Evolutionary conservation across 495 filamentous ascomycete species (phyloP), one percentile per base, ranked within the genome.

Genomic region (Trichoderma gamsii): DNA sequence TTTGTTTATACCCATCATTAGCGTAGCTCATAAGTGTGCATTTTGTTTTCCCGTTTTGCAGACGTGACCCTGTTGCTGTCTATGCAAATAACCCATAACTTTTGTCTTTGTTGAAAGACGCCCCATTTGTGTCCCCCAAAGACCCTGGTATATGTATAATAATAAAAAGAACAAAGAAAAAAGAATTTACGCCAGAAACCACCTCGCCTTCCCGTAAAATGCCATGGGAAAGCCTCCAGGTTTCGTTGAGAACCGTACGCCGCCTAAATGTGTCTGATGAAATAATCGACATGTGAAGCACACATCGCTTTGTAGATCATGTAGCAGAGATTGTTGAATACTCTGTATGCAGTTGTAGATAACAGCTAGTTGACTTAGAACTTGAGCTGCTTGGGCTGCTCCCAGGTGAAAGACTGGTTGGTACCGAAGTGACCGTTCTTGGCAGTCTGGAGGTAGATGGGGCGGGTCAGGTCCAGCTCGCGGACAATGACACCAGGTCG

Each of bases 361-460:
- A 75, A 63, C 70, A 68, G 51, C 46, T 35, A 67, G 71, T 76
- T n/a, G n/a, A n/a, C 46, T 85, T 96, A 98, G 80, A 90, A 87
- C 82, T 89, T 91, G 74, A 99, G 89, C 71, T 83, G 76, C 92
- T 97, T 97, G 73, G 95, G 94, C 86, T 97, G 88, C 90, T 99
- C 95, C 95, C 95, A 99, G 79, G 83, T 85, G 88, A 97, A 99
- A 77, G 83, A 83, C 87, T 97, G 95, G 90, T 97, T 95, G 81
- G 94, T 96, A 70, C 81, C 81, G 84, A 99, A 99, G 87, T 99
- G 95, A 74, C 94, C 95, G 81, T 98, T 97, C 90, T 97, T 97
- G 76, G 95, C 95, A 38, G 95, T 99, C 84, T 93, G 85, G 88
- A 86, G 88, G 89, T 99, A 99, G 86, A 98, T 97, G 71, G 95